Conservation (phyloP, 2,329 filamentous ascomycete species). For the Clonostachys byssicola region DNA sequence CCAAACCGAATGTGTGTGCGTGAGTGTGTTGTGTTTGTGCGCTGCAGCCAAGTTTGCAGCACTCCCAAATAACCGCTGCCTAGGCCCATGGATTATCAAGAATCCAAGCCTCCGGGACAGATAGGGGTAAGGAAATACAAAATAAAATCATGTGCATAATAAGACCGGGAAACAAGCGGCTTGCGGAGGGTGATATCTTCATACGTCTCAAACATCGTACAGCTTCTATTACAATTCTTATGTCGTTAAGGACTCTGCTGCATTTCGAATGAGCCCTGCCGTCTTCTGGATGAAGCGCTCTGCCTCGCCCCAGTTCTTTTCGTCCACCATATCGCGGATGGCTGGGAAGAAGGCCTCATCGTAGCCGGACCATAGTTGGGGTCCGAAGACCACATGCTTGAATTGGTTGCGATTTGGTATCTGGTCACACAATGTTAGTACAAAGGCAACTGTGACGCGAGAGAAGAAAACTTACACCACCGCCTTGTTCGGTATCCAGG, state of each 20-base stretch:
- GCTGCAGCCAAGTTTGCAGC: too few relatives aligned
- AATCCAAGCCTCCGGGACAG: too few relatives aligned
- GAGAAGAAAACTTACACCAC: slow-evolving; percentile 60
- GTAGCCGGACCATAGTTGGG: slow-evolving; percentile 63
- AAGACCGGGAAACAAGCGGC: too few relatives aligned
- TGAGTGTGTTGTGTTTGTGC: too few relatives aligned
- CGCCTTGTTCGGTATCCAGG: slow-evolving; percentile 67
- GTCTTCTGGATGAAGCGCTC: slow-evolving; percentile 68
- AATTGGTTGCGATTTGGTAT: slow-evolving; percentile 86
- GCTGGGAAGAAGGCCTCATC: slow-evolving; percentile 51
- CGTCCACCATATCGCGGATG: slow-evolving; percentile 76
- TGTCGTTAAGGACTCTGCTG: not conserved
- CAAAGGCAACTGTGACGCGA: not conserved
- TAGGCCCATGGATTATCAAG: too few relatives aligned
- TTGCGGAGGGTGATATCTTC: too few relatives aligned
- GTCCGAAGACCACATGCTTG: slow-evolving; percentile 88
- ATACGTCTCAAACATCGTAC: too few relatives aligned
- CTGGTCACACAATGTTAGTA: slow-evolving; percentile 30
- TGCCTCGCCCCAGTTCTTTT: slow-evolving; percentile 65
- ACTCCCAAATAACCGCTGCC: too few relatives aligned
- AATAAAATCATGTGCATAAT: too few relatives aligned
- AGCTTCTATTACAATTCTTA: too few relatives aligned
- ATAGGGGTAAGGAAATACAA: too few relatives aligned
- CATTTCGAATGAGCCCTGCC: slow-evolving; percentile 55
- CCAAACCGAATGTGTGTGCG: too few relatives aligned